Conservation (phyloP, 2,329 filamentous ascomycete species). For the Graphilbum sp. region DNA sequence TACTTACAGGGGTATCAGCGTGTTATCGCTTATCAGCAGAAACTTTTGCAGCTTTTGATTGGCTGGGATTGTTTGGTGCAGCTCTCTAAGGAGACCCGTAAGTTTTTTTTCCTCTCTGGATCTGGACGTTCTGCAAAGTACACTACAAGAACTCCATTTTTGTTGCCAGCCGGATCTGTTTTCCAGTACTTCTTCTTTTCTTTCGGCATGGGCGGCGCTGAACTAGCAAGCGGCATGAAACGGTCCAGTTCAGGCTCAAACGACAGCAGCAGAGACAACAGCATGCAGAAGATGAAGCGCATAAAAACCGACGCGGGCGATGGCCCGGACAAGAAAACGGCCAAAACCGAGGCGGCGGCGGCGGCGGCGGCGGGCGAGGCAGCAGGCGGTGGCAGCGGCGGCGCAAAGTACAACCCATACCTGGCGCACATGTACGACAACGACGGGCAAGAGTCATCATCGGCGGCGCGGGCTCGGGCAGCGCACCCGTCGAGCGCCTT, state of each 20-base stretch:
- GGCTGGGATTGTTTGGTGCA: not conserved
- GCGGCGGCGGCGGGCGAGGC: conserved; percentile 6
- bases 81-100: not conserved
- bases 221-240: too few species aligned
- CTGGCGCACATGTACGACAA: conserved; percentile 72
- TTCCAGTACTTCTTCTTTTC: too few species aligned
- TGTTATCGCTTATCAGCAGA: too few species aligned
- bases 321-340: conserved; percentile 2
- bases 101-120: not conserved
- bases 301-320: conserved; percentile 10
- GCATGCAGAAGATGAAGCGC: conserved; percentile 13
- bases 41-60: not conserved
- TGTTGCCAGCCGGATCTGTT: too few species aligned
- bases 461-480: conserved; percentile 19
- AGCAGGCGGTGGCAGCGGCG: not conserved
- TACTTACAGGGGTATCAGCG: too few species aligned
- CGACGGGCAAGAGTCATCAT: too few species aligned
- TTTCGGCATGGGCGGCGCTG: too few species aligned
- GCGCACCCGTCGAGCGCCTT: conserved; percentile 21
- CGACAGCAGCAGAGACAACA: not conserved
- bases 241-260: not conserved
- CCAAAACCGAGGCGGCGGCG: conserved; percentile 1
- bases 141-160: too few species aligned
- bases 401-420: conserved; percentile 69
- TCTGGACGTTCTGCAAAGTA: too few species aligned